phyloP scores from a whole-genome alignment of 306 rosid species.

The Trifolium subterraneum region DNA sequence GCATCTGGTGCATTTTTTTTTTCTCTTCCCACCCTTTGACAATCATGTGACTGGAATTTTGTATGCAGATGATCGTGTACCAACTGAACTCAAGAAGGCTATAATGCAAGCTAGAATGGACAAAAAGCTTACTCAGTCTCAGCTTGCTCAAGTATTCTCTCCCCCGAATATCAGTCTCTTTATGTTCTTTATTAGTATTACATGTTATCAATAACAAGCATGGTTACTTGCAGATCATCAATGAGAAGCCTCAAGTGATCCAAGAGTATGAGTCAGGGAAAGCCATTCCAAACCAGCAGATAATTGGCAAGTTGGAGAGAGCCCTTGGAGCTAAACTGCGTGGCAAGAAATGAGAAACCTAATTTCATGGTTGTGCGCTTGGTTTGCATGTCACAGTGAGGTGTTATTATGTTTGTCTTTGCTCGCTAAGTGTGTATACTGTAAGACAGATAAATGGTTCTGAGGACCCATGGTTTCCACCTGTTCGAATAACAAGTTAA shows the following conservation, averaged over 20 bases:
- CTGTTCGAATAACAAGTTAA: conserved; percentile 31
- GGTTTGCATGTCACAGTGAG: conserved; percentile 21
- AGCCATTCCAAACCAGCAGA: conserved; percentile 90
- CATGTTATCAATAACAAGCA: not conserved
- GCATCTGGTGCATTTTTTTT: conserved; percentile 1
- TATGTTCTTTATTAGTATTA: not conserved
- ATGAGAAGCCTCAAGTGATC: conserved; percentile 91
- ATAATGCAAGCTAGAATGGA: conserved; percentile 52
- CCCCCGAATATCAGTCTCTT: not conserved
- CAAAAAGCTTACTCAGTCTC: conserved; percentile 48
- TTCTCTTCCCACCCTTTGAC: not conserved
- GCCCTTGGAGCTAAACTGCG: conserved; percentile 81
- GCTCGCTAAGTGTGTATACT: conserved; percentile 28
- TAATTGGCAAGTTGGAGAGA: conserved; percentile 80
- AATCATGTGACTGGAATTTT: conserved; percentile 15
- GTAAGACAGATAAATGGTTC: conserved; percentile 30
- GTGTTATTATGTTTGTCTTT: conserved; percentile 17
- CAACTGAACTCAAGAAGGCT: conserved; percentile 50
- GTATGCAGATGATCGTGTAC: conserved; percentile 53
- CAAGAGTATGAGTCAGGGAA: conserved; percentile 90
- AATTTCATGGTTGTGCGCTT: conserved; percentile 10
- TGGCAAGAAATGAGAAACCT: conserved; percentile 61
- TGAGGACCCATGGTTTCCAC: conserved; percentile 33
- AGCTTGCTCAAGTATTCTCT: conserved; percentile 46
- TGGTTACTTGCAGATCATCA: conserved; percentile 59